Base-by-base conservation (phyloP, 169 alveolate species). In the Plasmodium adleri region DNA sequence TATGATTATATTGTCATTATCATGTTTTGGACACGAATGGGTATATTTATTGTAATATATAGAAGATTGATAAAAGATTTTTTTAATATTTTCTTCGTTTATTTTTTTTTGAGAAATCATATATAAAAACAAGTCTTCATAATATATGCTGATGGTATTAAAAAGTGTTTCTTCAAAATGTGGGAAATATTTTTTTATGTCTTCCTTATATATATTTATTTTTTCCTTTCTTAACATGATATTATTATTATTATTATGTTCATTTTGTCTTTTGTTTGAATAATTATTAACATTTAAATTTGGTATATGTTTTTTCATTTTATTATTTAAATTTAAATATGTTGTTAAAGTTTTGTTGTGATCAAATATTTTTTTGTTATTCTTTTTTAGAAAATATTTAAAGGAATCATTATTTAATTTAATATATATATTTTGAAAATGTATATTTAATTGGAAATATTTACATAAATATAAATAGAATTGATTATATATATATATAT, bases 81-180 rank as follows among this genome's bases (percentile, higher is more conserved):
- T 39, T 39, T 39, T 39, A 39, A 9, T 56, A 7, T 22, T 49
- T 24, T n/a, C 17, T 32, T 66, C 32, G 8, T 66, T 62, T 43
- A 66, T 39, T 10, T 78, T 66, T 66, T 67, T 78, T 78, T 17
- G 80, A 47, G 22, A 78, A 66, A 78, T 54, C 15, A 47, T 26
- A 59, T 66, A 78, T 66, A 78, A 49, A 32, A 78, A 78, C n/a
- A 68, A 52, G 20, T 66, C 78, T 67, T 78, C 90, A 47, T 78
- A 78, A 66, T 47, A 66, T 28, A 67, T 78, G 66, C 56, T 64
- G 12, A 68, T 67, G 26, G 75, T 62, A 78, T 78, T 78, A 15
- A 78, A 52, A 78, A 78, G 90, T 3, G 68, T 28, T 32, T 66
- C 80, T 66, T 78, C 90, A 32, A 78, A 78, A 22, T 78, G 47